Evolutionary conservation across 495 filamentous ascomycete species (phyloP).

Genomic region (Penicillium herquei): DNA sequence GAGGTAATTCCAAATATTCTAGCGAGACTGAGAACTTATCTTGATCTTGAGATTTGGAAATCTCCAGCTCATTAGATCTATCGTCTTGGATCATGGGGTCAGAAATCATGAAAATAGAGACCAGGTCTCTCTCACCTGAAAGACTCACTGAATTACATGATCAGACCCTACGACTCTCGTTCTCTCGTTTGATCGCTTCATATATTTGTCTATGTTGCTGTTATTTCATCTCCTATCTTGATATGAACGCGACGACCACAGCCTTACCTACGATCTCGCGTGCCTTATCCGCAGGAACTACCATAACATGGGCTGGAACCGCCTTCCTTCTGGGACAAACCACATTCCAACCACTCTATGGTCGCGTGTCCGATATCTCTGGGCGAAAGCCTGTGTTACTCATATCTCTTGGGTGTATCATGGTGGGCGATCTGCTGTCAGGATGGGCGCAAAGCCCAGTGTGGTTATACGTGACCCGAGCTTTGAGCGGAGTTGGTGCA

Average conservation of each 20-base stretch:
- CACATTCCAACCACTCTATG: constrained; percentile 57
- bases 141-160: constrained; percentile 23
- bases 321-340: constrained; percentile 68
- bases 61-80: neutral
- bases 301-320: constrained; percentile 70
- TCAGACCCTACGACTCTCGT: constrained; percentile 53
- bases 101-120: neutral
- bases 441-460: constrained; percentile 42
- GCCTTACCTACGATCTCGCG: constrained; percentile 55
- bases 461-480: constrained; percentile 51
- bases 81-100: neutral
- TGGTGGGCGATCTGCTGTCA: constrained; percentile 48
- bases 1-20: neutral
- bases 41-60: neutral
- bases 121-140: neutral
- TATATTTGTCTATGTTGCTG: constrained; percentile 50
- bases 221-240: constrained; percentile 55
- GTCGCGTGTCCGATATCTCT: constrained; percentile 54
- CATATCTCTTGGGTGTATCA: constrained; percentile 39
- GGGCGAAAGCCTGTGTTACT: constrained; percentile 50
- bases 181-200: constrained; percentile 46
- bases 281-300: constrained; percentile 52
- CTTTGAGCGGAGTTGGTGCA: constrained; percentile 46
- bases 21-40: too few species aligned
- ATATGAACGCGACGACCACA: constrained; percentile 58